Base-by-base conservation (phyloP, 2,329 filamentous ascomycete species). In the Magnaporthiopsis rhizophila region DNA sequence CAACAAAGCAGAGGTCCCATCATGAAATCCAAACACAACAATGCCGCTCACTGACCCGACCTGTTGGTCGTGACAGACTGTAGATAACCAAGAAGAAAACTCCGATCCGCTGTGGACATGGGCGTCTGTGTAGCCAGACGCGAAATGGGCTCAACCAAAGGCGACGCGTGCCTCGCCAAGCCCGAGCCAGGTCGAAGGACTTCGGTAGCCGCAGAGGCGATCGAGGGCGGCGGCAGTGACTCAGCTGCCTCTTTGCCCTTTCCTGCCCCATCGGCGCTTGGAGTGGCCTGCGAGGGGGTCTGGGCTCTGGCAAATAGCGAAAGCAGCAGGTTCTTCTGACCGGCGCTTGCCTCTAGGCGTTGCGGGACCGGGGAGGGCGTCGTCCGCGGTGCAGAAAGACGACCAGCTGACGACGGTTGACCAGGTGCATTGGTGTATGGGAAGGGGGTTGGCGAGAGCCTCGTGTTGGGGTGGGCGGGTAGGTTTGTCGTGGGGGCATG, bases 31-130 rank as follows among this genome's bases (percentile, higher is more conserved):
- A 21, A 24, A 24, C 45, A 21, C 18, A 11, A 24, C 21, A 53
- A 8, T 53, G 7, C n/a, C n/a, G 45, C 26, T 73, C 65, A 77
- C 56, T 74, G 73, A 28, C 72, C 72, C n/a, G 73, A 65, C 38
- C 68, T 77, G 50, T 77, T 76, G 13, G 80, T n/a, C 8, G 45
- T 80, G 3, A 81, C 78, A 32, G 79, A 80, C 67, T 91, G 85
- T 70, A 96, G 77, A 72, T 92, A 95, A 12, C 85, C 88, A 62
- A 95, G 79, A 72, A 96, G 77, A 70, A 95, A 95, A 21, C 82
- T 87, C 72, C 90, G 88, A 69, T 95, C 88, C 0, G 86, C 88
- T 0, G 89, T 84, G 4, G 88, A 89, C 59, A 87, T 86, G 15
- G 83, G 79, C 38, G 80, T 80, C 70, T 83, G 78, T 66, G 80